Conservation (phyloP, 2,329 filamentous ascomycete genomes). For the Neonectria punicea region DNA sequence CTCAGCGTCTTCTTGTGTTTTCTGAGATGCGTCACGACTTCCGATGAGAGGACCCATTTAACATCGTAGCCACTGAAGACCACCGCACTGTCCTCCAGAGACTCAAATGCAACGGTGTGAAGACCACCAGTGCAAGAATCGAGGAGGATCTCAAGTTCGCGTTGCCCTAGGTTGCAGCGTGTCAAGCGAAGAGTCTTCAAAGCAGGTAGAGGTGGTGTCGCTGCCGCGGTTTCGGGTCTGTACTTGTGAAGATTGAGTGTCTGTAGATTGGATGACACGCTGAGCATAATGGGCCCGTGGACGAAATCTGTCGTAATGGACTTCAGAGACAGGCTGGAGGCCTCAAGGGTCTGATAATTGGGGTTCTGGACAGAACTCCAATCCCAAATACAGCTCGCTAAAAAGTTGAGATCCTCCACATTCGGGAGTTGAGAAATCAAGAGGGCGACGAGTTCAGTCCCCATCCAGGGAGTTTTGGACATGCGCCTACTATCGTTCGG, state of each 20-base stretch:
- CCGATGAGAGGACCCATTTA: slow-evolving; percentile 8
- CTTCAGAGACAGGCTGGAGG: slow-evolving; percentile 14
- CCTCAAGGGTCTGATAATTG: slow-evolving; percentile 13
- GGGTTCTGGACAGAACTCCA: too few relatives aligned
- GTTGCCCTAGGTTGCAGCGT: neutral
- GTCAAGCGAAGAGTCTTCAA: slow-evolving; percentile 17
- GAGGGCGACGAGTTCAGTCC: slow-evolving; percentile 1
- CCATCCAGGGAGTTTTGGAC: neutral
- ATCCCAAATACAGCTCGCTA: neutral
- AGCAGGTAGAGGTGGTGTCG: slow-evolving; percentile 9
- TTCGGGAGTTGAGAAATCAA: slow-evolving; percentile 5
- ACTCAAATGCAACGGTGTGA: slow-evolving; percentile 24
- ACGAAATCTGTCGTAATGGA: slow-evolving; percentile 1
- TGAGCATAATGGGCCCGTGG: neutral
- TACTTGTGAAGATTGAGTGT: slow-evolving; percentile 9
- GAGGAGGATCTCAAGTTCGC: neutral
- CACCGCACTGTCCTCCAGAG: neutral
- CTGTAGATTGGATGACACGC: slow-evolving; percentile 12
- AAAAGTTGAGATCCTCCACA: slow-evolving; percentile 15
- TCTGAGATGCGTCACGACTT: slow-evolving; percentile 15
- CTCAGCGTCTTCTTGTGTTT: slow-evolving; percentile 13
- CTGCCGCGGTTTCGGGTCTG: neutral
- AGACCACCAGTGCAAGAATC: slow-evolving; percentile 9
- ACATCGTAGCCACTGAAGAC: too few relatives aligned
- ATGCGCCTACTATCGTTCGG: neutral